Conservation (phyloP, 2,329 filamentous ascomycete species). For the Fusarium napiforme region DNA sequence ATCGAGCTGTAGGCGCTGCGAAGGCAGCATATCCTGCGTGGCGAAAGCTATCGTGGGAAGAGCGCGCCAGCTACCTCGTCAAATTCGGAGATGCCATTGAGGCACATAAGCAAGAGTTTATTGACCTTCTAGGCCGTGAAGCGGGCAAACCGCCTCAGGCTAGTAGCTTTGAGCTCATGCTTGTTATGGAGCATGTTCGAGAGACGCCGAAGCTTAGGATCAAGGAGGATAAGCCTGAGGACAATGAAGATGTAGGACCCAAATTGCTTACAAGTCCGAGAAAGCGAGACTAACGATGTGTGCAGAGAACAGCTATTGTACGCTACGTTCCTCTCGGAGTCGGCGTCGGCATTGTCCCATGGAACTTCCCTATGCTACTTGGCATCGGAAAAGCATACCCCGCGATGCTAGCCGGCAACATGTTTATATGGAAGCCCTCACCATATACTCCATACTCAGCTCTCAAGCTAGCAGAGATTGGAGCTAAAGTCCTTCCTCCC, state of each 20-base stretch:
- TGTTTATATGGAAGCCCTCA: slow-evolving; percentile 67
- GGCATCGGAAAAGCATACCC: slow-evolving; percentile 61
- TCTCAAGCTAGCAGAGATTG: slow-evolving; percentile 69
- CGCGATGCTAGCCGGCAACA: slow-evolving; percentile 66
- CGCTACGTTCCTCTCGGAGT: slow-evolving; percentile 26
- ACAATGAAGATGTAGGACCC: slow-evolving; percentile 18
- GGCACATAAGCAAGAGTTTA: slow-evolving; percentile 35
- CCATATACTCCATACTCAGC: slow-evolving; percentile 67
- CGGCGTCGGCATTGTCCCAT: slow-evolving; percentile 35
- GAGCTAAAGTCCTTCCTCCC: slow-evolving; percentile 65
- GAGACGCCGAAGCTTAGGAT: neutral
- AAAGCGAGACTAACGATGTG: slow-evolving; percentile 11
- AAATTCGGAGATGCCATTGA: slow-evolving; percentile 45
- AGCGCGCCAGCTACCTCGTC: slow-evolving; percentile 41
- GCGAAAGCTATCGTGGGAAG: slow-evolving; percentile 41
- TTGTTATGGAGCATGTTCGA: slow-evolving; percentile 2
- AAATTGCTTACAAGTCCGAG: rapidly evolving
- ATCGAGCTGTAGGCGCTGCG: slow-evolving; percentile 45
- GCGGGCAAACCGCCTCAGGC: slow-evolving; percentile 42
- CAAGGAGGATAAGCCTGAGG: slow-evolving; percentile 32
- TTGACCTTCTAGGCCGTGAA: slow-evolving; percentile 39
- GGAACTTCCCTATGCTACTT: slow-evolving; percentile 39
- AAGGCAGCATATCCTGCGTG: slow-evolving; percentile 45
- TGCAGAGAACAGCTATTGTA: neutral
- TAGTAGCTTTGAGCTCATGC: neutral